phyloP scores from a whole-genome alignment of 805 yeast species.

The Metschnikowia amazonensis region DNA sequence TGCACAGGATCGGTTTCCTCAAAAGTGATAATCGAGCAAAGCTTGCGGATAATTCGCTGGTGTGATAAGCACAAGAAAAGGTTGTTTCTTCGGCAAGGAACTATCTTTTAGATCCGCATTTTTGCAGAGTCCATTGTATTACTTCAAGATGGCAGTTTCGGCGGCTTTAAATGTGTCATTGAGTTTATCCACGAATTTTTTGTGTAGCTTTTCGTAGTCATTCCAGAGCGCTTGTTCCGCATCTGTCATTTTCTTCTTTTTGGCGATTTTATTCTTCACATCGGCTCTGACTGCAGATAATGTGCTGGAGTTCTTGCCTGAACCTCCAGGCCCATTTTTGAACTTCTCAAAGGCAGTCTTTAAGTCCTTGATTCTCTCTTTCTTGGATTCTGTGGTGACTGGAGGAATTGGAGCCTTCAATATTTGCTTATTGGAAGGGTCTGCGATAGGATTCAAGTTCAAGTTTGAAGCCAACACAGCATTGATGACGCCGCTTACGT shows the following conservation, averaged over 20 bases:
- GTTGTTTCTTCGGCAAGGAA: slow-evolving; percentile 68
- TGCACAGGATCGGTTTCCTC: slow-evolving; percentile 48
- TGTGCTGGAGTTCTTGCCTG: slow-evolving; percentile 42
- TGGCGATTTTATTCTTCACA: slow-evolving; percentile 51
- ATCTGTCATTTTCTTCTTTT: slow-evolving; percentile 50
- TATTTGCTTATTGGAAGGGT: slow-evolving; percentile 67
- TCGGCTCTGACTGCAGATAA: slow-evolving; percentile 40
- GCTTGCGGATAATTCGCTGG: slow-evolving; percentile 69
- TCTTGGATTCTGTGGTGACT: slow-evolving; percentile 63
- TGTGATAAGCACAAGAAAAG: slow-evolving; percentile 66
- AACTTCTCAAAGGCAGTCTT: slow-evolving; percentile 65
- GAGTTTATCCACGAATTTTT: slow-evolving; percentile 57
- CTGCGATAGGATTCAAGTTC: slow-evolving; percentile 77
- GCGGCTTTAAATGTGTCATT: slow-evolving; percentile 33
- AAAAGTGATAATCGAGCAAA: slow-evolving; percentile 55
- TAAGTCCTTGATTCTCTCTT: slow-evolving; percentile 52
- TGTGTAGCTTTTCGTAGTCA: slow-evolving; percentile 68
- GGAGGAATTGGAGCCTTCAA: slow-evolving; percentile 74
- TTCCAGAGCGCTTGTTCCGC: slow-evolving; percentile 50
- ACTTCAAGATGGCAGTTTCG: slow-evolving; percentile 46
- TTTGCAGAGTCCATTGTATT: background rate
- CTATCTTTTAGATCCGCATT: slow-evolving; percentile 5
- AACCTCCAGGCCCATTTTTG: slow-evolving; percentile 41
- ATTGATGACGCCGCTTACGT: slow-evolving; percentile 65
- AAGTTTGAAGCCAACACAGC: slow-evolving; percentile 64